phyloP scores from a whole-genome alignment of 148 eudicot genomes.

The Camellia japonica region DNA sequence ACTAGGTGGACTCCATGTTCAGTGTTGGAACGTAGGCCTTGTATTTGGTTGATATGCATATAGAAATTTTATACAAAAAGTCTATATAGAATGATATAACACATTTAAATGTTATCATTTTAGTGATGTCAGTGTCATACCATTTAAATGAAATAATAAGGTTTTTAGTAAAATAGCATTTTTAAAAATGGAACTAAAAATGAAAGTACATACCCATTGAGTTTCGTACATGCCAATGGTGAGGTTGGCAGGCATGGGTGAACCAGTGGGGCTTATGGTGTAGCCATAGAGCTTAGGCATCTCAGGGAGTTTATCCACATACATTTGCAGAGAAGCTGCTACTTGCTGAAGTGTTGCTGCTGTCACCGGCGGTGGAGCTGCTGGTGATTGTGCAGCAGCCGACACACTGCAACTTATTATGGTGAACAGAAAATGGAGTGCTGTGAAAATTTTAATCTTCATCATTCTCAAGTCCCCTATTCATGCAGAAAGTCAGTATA shows the following conservation, averaged over 20 bases:
- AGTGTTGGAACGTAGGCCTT: no score
- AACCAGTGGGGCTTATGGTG: background rate
- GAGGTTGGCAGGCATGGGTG: background rate
- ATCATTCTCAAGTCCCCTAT: background rate
- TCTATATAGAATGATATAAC: no score
- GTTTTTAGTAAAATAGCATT: no score
- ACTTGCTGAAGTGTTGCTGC: background rate
- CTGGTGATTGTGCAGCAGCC: background rate
- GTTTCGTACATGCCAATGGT: slow-evolving; percentile 12
- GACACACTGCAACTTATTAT: background rate
- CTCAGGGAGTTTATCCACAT: slow-evolving; percentile 6
- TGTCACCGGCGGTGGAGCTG: slow-evolving; percentile 8
- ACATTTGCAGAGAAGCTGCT: slow-evolving; percentile 12
- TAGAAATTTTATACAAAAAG: no score
- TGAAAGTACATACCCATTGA: slow-evolving; percentile 2
- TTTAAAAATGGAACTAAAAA: background rate
- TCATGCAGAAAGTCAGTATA: background rate
- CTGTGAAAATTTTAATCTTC: background rate
- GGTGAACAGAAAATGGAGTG: background rate
- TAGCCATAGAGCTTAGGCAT: slow-evolving; percentile 14
- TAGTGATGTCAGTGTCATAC: no score
- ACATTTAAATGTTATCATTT: no score
- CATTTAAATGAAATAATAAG: no score
- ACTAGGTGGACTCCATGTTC: no score
- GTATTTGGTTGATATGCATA: no score